Evolutionary conservation across 768 basidiomycete genomes (phyloP), one percentile per base, ranked within the genome.

Genomic region (Lactifluus pinguis): DNA sequence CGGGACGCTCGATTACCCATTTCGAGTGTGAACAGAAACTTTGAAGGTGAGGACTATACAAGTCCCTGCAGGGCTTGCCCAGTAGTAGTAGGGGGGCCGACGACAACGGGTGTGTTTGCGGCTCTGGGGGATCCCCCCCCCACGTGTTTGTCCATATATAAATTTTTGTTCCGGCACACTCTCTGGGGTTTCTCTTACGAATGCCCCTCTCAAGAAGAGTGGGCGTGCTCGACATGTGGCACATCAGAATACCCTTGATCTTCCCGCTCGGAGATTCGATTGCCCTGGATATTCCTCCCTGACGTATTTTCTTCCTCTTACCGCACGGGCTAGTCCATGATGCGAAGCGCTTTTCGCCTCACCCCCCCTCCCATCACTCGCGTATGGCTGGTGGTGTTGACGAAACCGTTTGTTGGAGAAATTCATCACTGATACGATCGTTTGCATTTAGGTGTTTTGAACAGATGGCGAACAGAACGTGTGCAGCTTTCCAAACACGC

Each of bases 1-100:
- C 81, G 95, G 69, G 95, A 99, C 75, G 84, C 94, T 13, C 83
- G 95, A 34, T 78, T 98, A 56, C 95, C 95, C 6, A 77, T 98
- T 64, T 95, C 95, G 21, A 94, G 91, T 66, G 90, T 98, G 72
- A 98, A 98, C 72, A 81, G 85, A 59, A 84, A 83, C 17, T 82
- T 98, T 59, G 94, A 98, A 80, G 82, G 86, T 87, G 73, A 69
- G 59, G 34, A 25, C 25, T 25, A 25, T 25, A 25, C 25, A 25
- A 25, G 25, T 2, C 25, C 25, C 25, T 25, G 25, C 25, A 25
- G 25, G 25, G 25, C 25, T 25, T 25, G 25, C 2, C 25, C 25
- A 25, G 25, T 25, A 25, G 25, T 25, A 25, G 25, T 25, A 25
- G 25, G 25, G 25, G 32, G 15, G 49, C 51, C 45, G 61, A 47